Evolutionary conservation across 2,329 filamentous ascomycete species (phyloP).

Genomic region (Sporothrix brasiliensis): DNA sequence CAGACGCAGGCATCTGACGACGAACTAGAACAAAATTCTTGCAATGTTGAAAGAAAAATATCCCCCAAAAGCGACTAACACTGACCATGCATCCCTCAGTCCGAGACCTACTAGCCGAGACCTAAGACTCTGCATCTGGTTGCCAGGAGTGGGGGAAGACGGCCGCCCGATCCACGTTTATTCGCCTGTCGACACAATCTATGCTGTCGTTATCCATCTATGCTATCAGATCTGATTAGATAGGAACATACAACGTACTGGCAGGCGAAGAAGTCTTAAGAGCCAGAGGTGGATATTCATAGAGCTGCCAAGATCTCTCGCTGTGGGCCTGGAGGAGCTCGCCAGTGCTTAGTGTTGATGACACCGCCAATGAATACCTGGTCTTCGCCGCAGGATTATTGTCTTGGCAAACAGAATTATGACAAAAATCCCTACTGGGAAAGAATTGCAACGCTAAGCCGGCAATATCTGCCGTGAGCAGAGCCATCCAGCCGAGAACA

Average conservation of each 20-base stretch:
- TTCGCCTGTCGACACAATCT: conserved; percentile 10
- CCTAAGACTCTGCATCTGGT: background rate
- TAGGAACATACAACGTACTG: background rate
- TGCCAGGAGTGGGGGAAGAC: background rate
- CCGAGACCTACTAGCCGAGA: background rate
- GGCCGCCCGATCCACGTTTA: background rate
- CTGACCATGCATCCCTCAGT: background rate
- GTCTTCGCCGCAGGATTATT: background rate
- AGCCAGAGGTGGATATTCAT: background rate
- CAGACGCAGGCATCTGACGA: background rate
- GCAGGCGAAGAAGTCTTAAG: background rate
- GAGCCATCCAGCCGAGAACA: background rate
- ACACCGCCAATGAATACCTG: background rate
- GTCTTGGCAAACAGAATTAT: conserved; percentile 7
- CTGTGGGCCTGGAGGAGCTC: background rate
- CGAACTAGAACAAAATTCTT: background rate
- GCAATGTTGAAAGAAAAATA: background rate
- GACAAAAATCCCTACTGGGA: too few relatives aligned
- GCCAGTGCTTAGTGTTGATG: background rate
- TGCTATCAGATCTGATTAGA: conserved; percentile 32
- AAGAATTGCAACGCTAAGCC: too few relatives aligned
- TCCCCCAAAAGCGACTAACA: background rate
- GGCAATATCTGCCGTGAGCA: background rate
- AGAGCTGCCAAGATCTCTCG: conserved; percentile 15
- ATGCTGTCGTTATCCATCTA: conserved; percentile 27